A percentile compares a stretch with the other conserved stretches of the same genome.
Evolutionary conservation across 2,329 filamentous ascomycete species (phyloP).

Genomic region (Colletotrichum tropicicola): DNA sequence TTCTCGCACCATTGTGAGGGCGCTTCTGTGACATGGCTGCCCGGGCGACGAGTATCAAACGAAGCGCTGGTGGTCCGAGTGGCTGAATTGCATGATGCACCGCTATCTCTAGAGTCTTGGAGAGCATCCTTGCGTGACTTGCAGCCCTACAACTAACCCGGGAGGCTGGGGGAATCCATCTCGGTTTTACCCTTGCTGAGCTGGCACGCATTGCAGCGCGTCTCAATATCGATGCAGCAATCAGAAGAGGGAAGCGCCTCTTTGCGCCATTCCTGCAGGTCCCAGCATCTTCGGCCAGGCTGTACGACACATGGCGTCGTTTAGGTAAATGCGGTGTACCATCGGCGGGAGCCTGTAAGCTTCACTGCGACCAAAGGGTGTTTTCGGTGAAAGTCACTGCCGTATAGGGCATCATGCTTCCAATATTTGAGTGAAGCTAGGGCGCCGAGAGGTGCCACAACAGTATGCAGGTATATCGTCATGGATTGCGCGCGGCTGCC

Average conservation of each 20-base stretch:
- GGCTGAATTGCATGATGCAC: slow-evolving; percentile 16
- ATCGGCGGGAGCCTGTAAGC: neutral
- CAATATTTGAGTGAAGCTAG: slow-evolving; percentile 12
- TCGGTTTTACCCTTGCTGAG: neutral
- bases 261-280: slow-evolving; percentile 11
- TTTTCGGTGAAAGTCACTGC: slow-evolving; percentile 2
- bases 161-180: neutral
- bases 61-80: slow-evolving; percentile 14
- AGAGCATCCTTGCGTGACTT: neutral
- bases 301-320: slow-evolving; percentile 16
- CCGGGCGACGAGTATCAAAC: slow-evolving; percentile 9
- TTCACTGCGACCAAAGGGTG: neutral
- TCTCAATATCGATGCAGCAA: neutral
- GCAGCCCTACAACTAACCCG: slow-evolving; percentile 9
- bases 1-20: slow-evolving; percentile 1
- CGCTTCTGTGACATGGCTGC: slow-evolving; percentile 4
- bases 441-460: neutral
- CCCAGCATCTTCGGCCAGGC: slow-evolving; percentile 4
- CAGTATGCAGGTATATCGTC: slow-evolving; percentile 18
- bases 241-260: neutral
- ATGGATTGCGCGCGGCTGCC: slow-evolving; percentile 14
- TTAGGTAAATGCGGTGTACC: neutral
- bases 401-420: slow-evolving; percentile 17
- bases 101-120: neutral
- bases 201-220: neutral